Base-by-base conservation (phyloP, 257 asterid genomes). In the Avicennia marina region DNA sequence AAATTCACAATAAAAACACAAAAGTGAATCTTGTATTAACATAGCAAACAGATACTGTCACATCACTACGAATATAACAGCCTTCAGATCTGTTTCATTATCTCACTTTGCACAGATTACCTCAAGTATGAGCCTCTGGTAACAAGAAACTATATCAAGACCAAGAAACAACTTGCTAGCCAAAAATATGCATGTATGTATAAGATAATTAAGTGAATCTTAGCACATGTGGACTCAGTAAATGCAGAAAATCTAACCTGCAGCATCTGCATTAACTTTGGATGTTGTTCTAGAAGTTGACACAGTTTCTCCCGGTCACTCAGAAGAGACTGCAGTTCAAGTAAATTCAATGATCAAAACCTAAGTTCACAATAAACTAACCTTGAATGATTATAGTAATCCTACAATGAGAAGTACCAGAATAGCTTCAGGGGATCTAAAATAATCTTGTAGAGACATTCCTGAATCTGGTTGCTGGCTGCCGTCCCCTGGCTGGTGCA, bases 181-280 rank as follows among this genome's bases (percentile, higher is more conserved):
- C 34, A 13, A 46, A 20, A 36, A 15, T 2, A 11, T 49, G 15
- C 16, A 47, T 4, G 34, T 18, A 24, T 25, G 36, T 44, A 3
- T 4, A 7, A 25, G n/a, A n/a, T n/a, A n/a, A n/a, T n/a, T n/a
- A n/a, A n/a, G n/a, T n/a, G n/a, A n/a, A n/a, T n/a, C 7, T 21
- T 34, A 4, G 36, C 9, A 38, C 29, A 22, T n/a, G 41, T 12
- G 15, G 59, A 50, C 12, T 6, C 26, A 19, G 18, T 11, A 13
- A 16, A 15, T 7, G 10, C 18, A 31, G 16, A 22, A 9, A 10
- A 39, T 68, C 75, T 49, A 39, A 84, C 94, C 94, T 84, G 83
- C 65, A 93, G 89, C 97, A 93, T 82, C 82, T 93, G 94, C 97
- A 93, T 85, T 73, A 93, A 67, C 77, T 89, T 93, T 12, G 98